Base-by-base conservation (phyloP, 176 grass and related monocot species). In the Eleusine indica region DNA sequence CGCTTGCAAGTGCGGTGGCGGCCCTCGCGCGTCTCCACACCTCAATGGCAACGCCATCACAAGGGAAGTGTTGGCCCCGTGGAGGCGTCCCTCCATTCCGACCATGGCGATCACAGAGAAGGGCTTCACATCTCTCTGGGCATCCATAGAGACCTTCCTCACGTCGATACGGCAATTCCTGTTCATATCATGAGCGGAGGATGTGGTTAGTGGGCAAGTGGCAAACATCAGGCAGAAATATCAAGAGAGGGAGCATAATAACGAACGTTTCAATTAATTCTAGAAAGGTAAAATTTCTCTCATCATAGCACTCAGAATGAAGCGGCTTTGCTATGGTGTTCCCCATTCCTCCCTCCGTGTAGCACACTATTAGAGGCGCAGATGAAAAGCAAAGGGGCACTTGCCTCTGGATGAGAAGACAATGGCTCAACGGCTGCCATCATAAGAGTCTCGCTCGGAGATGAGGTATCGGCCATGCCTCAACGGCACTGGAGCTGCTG, bases 121-220 rank as follows among this genome's bases (percentile, higher is more conserved):
- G 3, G 87, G 82, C 53, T 89, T 89, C 35, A 29, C 39, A 71
- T 89, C 87, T 21, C 12, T 3, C 71, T 79, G n/a, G 22, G 63
- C 14, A 17, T 52, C 82, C 87, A 89, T 89, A 71, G 37, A 1
- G 52, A 52, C 3, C 7, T 7, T 32, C 49, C 19, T 11, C 52
- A 70, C 2, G 37, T 37, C 11, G 29, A 19, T 16, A 11, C 9
- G 70, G 29, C 35, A 52, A 64, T 89, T 70, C 71, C 77, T 85
- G 51, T 65, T 63, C 76, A 48, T 66, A 80, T 84, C 76, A 35
- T 48, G 16, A 18, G 12, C 3, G 30, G 66, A 56, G 2, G 19
- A 13, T 69, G 11, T 3, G 30, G 66, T 76, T 75, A 89, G 43
- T 30, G 52, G 70, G 79, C 11, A 16, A 19, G 12, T 22, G 13